A percentile compares a stretch with the other conserved stretches of the same genome.
These are phyloP conservation scores for Candida berthetii DNA, from an alignment of 805 yeast species.

Conservation along the genomic window DNA sequence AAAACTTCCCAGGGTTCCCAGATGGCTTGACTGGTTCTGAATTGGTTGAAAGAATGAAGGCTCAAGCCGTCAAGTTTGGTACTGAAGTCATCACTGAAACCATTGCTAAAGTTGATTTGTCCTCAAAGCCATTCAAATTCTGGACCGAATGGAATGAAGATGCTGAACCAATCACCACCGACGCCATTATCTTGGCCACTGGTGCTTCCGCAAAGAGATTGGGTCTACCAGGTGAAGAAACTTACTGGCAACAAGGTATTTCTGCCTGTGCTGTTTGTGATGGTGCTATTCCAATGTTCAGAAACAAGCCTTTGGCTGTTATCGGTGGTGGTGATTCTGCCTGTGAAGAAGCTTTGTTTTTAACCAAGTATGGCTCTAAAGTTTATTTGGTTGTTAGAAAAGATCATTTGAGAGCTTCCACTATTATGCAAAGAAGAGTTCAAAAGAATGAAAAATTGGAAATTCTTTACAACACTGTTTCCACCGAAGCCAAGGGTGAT, in stretches of 20 bases:
- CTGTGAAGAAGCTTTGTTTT: slow-evolving; percentile 96
- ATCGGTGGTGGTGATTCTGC: slow-evolving; percentile 99
- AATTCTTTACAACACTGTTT: slow-evolving; percentile 79
- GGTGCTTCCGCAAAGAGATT: slow-evolving; percentile 98
- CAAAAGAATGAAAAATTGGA: slow-evolving; percentile 82
- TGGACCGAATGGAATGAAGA: slow-evolving; percentile 97
- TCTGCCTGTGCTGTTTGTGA: slow-evolving; percentile 99
- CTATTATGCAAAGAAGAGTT: slow-evolving; percentile 95
- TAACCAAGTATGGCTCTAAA: slow-evolving; percentile 97
- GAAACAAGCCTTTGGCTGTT: slow-evolving; percentile 96
- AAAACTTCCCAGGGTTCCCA: slow-evolving; percentile 99
- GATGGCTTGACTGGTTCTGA: slow-evolving; percentile 81
- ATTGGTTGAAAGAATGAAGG: slow-evolving; percentile 92
- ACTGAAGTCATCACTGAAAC: slow-evolving; percentile 95
- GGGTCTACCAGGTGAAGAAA: slow-evolving; percentile 91
- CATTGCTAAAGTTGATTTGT: slow-evolving; percentile 83
- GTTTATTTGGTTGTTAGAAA: slow-evolving; percentile 92
- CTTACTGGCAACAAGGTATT: slow-evolving; percentile 98
- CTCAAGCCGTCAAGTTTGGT: slow-evolving; percentile 83
- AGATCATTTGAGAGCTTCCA: slow-evolving; percentile 90
- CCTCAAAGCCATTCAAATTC: slow-evolving; percentile 86
- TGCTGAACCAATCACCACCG: slow-evolving; percentile 84
- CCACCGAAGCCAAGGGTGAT: slow-evolving; percentile 89
- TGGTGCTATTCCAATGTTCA: slow-evolving; percentile 98
- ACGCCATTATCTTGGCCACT: slow-evolving; percentile 88